phyloP scores from a whole-genome alignment of 768 basidiomycete genomes.

The Xerocomellus intermedius region DNA sequence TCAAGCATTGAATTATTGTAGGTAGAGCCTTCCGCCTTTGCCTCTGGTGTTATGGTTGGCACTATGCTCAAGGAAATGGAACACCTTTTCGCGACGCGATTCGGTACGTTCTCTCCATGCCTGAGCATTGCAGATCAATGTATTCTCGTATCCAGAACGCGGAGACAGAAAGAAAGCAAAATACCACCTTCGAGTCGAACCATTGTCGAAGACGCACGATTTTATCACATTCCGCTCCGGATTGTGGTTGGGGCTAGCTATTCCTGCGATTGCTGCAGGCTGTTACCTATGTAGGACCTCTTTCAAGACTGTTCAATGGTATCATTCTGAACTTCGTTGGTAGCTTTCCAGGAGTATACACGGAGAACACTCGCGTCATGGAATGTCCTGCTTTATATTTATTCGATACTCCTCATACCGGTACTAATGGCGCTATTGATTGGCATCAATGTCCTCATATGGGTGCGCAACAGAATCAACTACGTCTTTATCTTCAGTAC shows the following conservation, averaged over 20 bases:
- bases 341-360: slow-evolving; percentile 57
- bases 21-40: slow-evolving; percentile 69
- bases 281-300: slow-evolving; percentile 48
- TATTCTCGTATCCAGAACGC: slow-evolving; percentile 35
- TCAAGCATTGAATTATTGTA: slow-evolving; percentile 23
- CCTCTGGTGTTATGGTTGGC: slow-evolving; percentile 57
- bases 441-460: slow-evolving; percentile 80
- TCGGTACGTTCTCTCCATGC: slow-evolving; percentile 51
- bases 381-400: slow-evolving; percentile 75
- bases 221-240: slow-evolving; percentile 76
- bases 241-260: slow-evolving; percentile 62
- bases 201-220: slow-evolving; percentile 57
- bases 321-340: not conserved
- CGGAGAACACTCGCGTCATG: slow-evolving; percentile 60
- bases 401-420: slow-evolving; percentile 72
- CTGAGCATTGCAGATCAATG: not conserved
- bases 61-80: slow-evolving; percentile 76
- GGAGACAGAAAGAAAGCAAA: slow-evolving; percentile 82
- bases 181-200: slow-evolving; percentile 56
- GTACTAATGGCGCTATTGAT: slow-evolving; percentile 74
- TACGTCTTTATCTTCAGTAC: slow-evolving; percentile 90
- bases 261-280: slow-evolving; percentile 69
- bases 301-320: not conserved
- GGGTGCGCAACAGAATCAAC: slow-evolving; percentile 77
- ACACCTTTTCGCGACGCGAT: slow-evolving; percentile 68